A percentile compares a stretch with the other conserved stretches of the same genome.
Conservation (phyloP, 768 basidiomycete genomes). For the Lanmaoa rubissima region DNA sequence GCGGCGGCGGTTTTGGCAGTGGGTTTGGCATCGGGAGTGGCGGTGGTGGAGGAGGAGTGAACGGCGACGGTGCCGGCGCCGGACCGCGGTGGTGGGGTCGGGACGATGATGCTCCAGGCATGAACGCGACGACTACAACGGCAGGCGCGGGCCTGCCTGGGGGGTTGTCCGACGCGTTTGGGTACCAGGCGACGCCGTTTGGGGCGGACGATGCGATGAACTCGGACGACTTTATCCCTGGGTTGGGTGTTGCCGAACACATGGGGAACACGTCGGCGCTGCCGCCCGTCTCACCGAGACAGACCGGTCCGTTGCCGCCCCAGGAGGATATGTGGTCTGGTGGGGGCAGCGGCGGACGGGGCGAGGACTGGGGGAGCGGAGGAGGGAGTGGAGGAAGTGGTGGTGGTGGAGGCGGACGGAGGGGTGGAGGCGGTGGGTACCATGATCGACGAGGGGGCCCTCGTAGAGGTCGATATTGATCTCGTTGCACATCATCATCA, state of each 20-base stretch:
- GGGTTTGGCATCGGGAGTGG: constrained; percentile 19
- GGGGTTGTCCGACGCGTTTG: constrained; percentile 17
- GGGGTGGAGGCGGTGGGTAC: constrained; percentile 35
- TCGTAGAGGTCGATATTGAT: constrained; percentile 29
- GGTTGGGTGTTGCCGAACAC: constrained; percentile 46
- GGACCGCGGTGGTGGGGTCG: constrained; percentile 43
- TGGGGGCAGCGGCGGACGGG: constrained; percentile 30
- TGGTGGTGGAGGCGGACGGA: constrained; percentile 17
- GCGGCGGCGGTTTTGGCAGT: constrained; percentile 2
- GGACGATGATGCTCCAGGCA: constrained; percentile 39
- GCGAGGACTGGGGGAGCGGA: constrained; percentile 39
- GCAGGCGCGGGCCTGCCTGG: constrained; percentile 19
- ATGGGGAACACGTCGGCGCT: constrained; percentile 9
- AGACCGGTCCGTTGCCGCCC: constrained; percentile 38
- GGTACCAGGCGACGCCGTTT: constrained; percentile 26
- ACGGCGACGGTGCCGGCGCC: background rate
- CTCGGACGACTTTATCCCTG: constrained; percentile 65
- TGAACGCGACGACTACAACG: background rate
- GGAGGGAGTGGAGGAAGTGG: constrained; percentile 35
- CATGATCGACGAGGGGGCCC: constrained; percentile 24
- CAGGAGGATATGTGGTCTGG: constrained; percentile 53
- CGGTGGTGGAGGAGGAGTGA: constrained; percentile 24
- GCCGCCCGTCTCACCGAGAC: constrained; percentile 34
- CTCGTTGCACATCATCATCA: background rate
- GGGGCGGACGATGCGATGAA: constrained; percentile 29